Conservation (phyloP, 768 basidiomycete genomes). For the Trametes sanguinea region DNA sequence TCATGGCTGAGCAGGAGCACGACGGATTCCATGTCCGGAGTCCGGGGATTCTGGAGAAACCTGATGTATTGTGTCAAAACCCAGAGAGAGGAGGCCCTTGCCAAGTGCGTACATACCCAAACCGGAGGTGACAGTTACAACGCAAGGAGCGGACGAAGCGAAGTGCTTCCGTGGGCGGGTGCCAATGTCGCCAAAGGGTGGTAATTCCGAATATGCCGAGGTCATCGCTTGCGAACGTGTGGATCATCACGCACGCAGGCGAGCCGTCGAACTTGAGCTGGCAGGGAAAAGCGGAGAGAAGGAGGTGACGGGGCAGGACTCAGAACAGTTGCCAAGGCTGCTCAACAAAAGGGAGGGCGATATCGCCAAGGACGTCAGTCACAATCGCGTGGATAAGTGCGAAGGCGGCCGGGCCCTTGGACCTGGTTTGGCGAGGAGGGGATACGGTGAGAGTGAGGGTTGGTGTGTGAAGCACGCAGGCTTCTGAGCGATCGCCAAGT, state of each 20-base stretch:
- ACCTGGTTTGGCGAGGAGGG: constrained; percentile 1
- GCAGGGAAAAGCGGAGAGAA: neutral
- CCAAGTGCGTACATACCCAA: neutral
- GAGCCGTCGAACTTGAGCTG: neutral
- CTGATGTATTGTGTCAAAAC: neutral
- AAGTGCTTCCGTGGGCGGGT: neutral
- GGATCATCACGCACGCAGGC: neutral
- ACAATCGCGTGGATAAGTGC: neutral
- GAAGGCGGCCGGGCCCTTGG: neutral
- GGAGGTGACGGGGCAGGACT: neutral
- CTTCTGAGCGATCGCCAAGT: neutral
- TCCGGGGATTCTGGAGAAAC: no score
- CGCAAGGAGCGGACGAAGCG: neutral
- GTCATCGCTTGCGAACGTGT: neutral
- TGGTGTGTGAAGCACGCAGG: no score
- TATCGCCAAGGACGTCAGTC: neutral
- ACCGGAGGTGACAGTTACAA: no score
- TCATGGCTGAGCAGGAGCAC: no score
- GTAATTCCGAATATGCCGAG: neutral
- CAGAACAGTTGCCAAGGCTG: neutral
- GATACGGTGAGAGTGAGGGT: neutral
- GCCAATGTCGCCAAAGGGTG: neutral
- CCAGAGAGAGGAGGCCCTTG: neutral
- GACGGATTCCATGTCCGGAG: no score
- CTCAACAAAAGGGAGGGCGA: neutral